Conservation (phyloP, 192 early-diverging fungal genomes). For the Pilobolus umbonatus region DNA sequence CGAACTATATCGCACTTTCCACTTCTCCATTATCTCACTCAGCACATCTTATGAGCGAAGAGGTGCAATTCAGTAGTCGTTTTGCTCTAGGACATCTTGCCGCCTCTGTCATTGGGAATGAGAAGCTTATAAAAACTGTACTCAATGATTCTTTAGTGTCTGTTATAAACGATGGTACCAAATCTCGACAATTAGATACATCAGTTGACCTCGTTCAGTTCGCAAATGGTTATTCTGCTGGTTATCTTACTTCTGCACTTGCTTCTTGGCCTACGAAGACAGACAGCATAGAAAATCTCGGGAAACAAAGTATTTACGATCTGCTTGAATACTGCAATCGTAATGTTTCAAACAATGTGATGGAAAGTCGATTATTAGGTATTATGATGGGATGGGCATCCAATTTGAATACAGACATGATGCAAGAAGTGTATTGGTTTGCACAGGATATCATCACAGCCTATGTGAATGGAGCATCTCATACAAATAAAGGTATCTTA, state of each 20-base stretch:
- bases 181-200: conserved; percentile 12
- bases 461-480: background rate
- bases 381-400: conserved; percentile 31
- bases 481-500: conserved; percentile 5
- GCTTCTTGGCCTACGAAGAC: conserved; percentile 19
- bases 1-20: conserved; percentile 4
- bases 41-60: conserved; percentile 25
- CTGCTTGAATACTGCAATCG: conserved; percentile 2
- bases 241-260: conserved; percentile 6
- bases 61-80: conserved; percentile 29
- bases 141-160: background rate
- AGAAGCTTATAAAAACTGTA: conserved; percentile 6
- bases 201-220: conserved; percentile 21
- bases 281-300: background rate
- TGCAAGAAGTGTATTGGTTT: background rate
- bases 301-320: background rate
- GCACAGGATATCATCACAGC: conserved; percentile 5
- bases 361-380: conserved; percentile 20
- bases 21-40: conserved; percentile 7
- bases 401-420: conserved; percentile 5
- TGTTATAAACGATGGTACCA: background rate
- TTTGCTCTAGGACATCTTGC: conserved; percentile 24
- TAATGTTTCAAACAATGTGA: background rate
- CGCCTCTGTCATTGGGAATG: conserved; percentile 24
- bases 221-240: conserved; percentile 19